Base-by-base conservation (phyloP, 768 basidiomycete species). In the Phaffia tasmanica region DNA sequence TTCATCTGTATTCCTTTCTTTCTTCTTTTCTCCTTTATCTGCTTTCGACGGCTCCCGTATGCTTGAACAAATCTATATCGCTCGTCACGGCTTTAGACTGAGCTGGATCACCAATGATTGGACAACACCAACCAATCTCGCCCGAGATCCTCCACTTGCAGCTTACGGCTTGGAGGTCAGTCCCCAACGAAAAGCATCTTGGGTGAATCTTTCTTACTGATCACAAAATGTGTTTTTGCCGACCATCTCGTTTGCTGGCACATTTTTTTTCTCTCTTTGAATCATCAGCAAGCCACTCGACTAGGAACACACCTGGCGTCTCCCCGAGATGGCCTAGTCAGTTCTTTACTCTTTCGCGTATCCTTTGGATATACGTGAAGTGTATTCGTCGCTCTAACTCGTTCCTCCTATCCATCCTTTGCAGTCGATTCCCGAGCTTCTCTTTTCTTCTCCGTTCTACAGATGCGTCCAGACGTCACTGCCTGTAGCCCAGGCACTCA, bases 11-110 rank as follows among this genome's bases (percentile, higher is more conserved):
- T n/a, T n/a, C n/a, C n/a, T n/a, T n/a, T n/a, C n/a, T n/a, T 42
- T 42, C 35, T 42, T 42, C 11, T 11, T 42, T 11, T 4, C 6
- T 42, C 35, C 4, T 4, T 42, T 42, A 42, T 42, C 11, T 11
- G 11, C 35, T 11, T 42, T 42, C 35, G 35, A 42, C 35, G 35
- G 11, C 49, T 54, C 29, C 60, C 57, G 15, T 16, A 74, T 74
- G 73, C 64, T 76, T 15, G 75, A 76, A 61, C 72, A 72, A 62
- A 73, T 77, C 67, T 77, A 75, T 64, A 70, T 77, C 65, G 71
- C 72, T 49, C 65, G 76, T 2, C 66, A 16, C 30, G 51, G 42
- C 19, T 60, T 63, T 19, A 47, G 46, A 18, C 55, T n/a, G 14
- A 77, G 75, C 56, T 77, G 76, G 76, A 65, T 77, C 32, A 73